phyloP scores from a whole-genome alignment of 1,284 basidiomycete genomes.

The Ceratobasidium sp. region DNA sequence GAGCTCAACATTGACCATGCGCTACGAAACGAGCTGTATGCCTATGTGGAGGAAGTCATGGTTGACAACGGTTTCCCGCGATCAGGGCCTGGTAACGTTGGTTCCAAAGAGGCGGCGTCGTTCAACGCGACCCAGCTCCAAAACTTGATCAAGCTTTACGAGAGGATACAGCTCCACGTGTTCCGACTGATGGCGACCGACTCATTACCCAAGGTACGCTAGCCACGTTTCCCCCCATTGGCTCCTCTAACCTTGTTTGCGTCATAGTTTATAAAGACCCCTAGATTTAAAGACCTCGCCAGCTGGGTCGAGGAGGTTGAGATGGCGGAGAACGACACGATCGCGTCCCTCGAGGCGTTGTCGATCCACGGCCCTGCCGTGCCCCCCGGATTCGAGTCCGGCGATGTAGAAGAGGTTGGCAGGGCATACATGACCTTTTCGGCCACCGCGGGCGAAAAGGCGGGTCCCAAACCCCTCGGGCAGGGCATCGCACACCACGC shows the following conservation, averaged over 20 bases:
- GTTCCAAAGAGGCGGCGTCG: conserved; percentile 72
- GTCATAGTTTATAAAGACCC: conserved; percentile 79
- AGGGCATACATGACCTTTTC: conserved; percentile 86
- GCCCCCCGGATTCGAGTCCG: conserved; percentile 67
- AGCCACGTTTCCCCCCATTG: conserved; percentile 34
- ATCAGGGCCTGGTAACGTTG: conserved; percentile 54
- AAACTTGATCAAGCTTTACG: conserved; percentile 91
- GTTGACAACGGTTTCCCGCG: conserved; percentile 52
- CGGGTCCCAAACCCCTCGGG: conserved; percentile 34
- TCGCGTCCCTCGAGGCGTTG: conserved; percentile 50
- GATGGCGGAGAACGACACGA: conserved; percentile 63
- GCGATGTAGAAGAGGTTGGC: conserved; percentile 67
- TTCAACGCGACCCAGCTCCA: conserved; percentile 94
- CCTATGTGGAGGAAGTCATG: conserved; percentile 89
- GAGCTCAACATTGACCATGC: conserved; percentile 99
- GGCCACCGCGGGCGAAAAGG: conserved; percentile 67
- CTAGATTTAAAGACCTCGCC: conserved; percentile 74
- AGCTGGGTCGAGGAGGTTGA: conserved; percentile 76
- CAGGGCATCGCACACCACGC: conserved; percentile 38
- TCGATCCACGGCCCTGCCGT: conserved; percentile 60
- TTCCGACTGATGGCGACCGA: conserved; percentile 98
- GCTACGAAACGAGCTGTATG: conserved; percentile 89
- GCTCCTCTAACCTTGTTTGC: conserved; percentile 17
- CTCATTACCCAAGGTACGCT: conserved; percentile 86
- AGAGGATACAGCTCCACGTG: conserved; percentile 95